phyloP scores from a whole-genome alignment of 805 yeast species.

The Candida yuanshanica region DNA sequence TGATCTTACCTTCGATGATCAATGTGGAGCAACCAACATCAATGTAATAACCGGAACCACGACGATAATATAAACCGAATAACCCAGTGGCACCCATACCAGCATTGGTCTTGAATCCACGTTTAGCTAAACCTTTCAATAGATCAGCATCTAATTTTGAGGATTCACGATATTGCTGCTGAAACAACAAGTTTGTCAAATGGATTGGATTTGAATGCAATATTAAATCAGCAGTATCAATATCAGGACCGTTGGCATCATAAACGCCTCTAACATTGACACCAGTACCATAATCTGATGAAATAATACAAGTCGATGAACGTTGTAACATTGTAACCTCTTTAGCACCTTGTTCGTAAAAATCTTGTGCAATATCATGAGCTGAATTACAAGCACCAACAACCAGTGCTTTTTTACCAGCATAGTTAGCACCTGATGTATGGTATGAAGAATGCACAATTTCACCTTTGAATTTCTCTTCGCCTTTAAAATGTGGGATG shows the following conservation, averaged over 20 bases:
- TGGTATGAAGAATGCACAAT: constrained; percentile 38
- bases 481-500: constrained; percentile 35
- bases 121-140: constrained; percentile 27
- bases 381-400: constrained; percentile 42
- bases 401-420: constrained; percentile 37
- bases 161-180: constrained; percentile 31
- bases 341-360: constrained; percentile 36
- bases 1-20: constrained; percentile 35
- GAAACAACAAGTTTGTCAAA: constrained; percentile 31
- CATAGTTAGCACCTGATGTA: constrained; percentile 34
- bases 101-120: constrained; percentile 35
- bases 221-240: constrained; percentile 36
- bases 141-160: constrained; percentile 28
- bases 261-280: constrained; percentile 29
- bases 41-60: constrained; percentile 43
- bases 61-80: constrained; percentile 33
- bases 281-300: constrained; percentile 29
- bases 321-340: constrained; percentile 40
- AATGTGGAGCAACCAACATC: constrained; percentile 40
- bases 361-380: constrained; percentile 42
- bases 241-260: constrained; percentile 32
- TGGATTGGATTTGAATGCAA: constrained; percentile 31
- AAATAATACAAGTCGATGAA: constrained; percentile 39
- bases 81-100: constrained; percentile 41
- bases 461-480: constrained; percentile 32